Percentiles rank a stretch among this genome's conserved stretches.
Evolutionary conservation across 495 filamentous ascomycete genomes (phyloP).

Genomic region (Penicillium fimorum): DNA sequence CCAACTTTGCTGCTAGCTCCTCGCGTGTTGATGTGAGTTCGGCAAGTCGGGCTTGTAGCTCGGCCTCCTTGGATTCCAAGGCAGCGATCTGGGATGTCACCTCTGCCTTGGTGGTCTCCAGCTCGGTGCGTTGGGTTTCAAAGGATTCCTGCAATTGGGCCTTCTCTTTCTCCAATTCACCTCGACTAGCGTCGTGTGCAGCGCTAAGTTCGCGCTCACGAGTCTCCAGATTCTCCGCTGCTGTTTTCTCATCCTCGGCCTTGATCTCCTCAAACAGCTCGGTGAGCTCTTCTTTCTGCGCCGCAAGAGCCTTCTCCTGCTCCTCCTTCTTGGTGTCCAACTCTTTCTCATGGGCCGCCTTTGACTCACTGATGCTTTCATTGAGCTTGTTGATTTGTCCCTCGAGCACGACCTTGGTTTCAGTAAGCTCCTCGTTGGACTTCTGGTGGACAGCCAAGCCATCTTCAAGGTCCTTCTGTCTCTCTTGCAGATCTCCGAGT

Average conservation of each 20-base stretch:
- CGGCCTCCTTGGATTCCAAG: constrained; percentile 23
- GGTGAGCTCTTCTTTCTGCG: constrained; percentile 46
- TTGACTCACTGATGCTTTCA: constrained; percentile 43
- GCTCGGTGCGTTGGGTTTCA: constrained; percentile 35
- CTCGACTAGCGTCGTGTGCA: constrained; percentile 38
- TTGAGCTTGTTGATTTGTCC: constrained; percentile 53
- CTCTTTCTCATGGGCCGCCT: constrained; percentile 37
- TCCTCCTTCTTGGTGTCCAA: constrained; percentile 41
- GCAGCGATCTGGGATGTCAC: constrained; percentile 34
- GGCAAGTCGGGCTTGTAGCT: constrained; percentile 28
- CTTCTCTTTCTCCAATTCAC: constrained; percentile 47
- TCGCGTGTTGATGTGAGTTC: constrained; percentile 36
- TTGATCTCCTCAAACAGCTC: constrained; percentile 50
- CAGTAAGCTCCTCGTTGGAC: constrained; percentile 41
- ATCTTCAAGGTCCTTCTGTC: constrained; percentile 52
- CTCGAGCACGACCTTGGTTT: constrained; percentile 43
- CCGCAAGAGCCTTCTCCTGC: constrained; percentile 36
- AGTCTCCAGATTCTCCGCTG: constrained; percentile 37
- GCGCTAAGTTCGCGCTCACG: constrained; percentile 41
- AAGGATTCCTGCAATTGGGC: constrained; percentile 42
- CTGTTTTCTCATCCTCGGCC: constrained; percentile 47
- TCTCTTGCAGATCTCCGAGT: constrained; percentile 55
- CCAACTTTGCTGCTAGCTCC: constrained; percentile 22
- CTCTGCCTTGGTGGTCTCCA: constrained; percentile 35
- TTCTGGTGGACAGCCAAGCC: constrained; percentile 40